Conservation (phyloP, 2,329 filamentous ascomycete species). For the Didymella keratinophila region DNA sequence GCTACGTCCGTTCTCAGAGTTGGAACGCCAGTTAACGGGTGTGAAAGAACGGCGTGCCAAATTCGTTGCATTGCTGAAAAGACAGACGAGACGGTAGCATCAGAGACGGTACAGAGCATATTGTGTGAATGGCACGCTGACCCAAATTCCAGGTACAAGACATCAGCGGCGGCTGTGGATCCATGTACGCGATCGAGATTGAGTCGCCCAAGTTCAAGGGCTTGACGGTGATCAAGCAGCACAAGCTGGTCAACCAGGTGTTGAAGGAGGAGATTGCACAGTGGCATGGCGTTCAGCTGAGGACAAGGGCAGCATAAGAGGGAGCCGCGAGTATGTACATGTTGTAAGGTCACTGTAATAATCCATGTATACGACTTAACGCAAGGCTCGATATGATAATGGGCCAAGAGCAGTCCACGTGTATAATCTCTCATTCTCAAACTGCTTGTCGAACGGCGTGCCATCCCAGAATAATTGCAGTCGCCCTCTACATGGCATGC, state of each 20-base stretch:
- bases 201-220: conserved; percentile 75
- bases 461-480: too few species aligned
- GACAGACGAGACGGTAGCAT: neutral
- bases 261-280: conserved; percentile 77
- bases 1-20: neutral
- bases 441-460: too few species aligned
- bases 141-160: conserved; percentile 67
- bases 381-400: neutral
- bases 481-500: too few species aligned
- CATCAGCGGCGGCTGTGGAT: conserved; percentile 83
- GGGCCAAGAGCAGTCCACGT: neutral
- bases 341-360: conserved; percentile 23
- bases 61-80: neutral
- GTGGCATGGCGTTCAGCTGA: conserved; percentile 85
- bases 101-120: neutral
- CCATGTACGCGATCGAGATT: conserved; percentile 87
- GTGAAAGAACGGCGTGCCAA: neutral
- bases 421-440: too few species aligned
- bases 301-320: conserved; percentile 64
- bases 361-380: neutral
- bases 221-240: conserved; percentile 77
- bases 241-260: conserved; percentile 78
- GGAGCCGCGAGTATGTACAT: conserved; percentile 2
- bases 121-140: conserved; percentile 15
- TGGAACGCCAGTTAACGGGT: neutral